These are phyloP conservation scores for Ophiocordyceps camponoti-saundersi DNA, from an alignment of 2,329 filamentous ascomycete species.

Conservation along the genomic window DNA sequence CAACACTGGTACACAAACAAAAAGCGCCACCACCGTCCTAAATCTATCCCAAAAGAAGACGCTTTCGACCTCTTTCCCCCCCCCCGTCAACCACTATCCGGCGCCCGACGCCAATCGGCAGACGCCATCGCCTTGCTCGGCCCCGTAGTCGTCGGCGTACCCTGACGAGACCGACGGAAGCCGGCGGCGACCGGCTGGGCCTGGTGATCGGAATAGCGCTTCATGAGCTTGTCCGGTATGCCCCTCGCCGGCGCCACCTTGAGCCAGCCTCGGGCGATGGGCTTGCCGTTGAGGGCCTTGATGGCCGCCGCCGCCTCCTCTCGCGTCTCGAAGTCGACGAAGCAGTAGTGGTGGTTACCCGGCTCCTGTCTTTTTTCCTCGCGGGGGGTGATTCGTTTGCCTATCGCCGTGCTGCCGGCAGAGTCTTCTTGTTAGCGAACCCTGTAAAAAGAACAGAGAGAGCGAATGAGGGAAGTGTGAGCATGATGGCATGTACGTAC, in stretches of 20 bases:
- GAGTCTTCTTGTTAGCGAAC: background rate
- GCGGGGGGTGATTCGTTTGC: slow-evolving; percentile 40
- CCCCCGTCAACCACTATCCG: background rate
- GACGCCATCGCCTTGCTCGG: slow-evolving; percentile 3
- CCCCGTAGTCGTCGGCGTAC: background rate
- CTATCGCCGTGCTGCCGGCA: slow-evolving; percentile 14
- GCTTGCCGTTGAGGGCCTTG: slow-evolving; percentile 8
- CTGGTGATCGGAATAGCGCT: background rate
- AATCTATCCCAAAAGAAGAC: background rate
- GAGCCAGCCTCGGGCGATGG: slow-evolving; percentile 7
- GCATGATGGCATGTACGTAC: slow-evolving; percentile 15
- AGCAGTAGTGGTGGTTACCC: slow-evolving; percentile 45
- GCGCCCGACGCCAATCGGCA: slow-evolving; percentile 2
- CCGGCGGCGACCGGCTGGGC: background rate
- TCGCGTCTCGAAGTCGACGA: slow-evolving; percentile 41
- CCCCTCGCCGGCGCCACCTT: slow-evolving; percentile 5
- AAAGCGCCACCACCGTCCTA: no score
- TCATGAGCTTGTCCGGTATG: slow-evolving; percentile 1
- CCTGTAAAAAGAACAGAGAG: background rate
- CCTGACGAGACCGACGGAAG: background rate
- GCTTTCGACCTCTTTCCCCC: no score
- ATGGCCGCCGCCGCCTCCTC: slow-evolving; percentile 37
- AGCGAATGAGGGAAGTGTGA: slow-evolving; percentile 1
- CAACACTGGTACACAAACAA: no score
- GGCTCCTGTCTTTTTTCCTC: slow-evolving; percentile 32